Evolutionary conservation across 257 asterid genomes (phyloP).

Genomic region (Solanum tarijense): DNA sequence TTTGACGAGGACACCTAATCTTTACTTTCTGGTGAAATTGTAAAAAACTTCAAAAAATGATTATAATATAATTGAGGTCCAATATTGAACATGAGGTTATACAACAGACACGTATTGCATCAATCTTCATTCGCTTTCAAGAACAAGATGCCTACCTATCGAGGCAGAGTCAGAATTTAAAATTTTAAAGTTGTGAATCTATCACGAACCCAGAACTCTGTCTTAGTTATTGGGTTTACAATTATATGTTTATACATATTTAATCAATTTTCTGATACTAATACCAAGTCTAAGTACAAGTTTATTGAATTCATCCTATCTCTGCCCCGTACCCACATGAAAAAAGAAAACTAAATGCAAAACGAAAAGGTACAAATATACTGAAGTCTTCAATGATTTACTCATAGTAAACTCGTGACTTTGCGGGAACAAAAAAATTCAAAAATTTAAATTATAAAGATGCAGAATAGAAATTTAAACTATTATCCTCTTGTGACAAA

Average conservation of each 20-base stretch:
- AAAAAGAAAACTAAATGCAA: background rate
- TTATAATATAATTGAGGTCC: background rate
- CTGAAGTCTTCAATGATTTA: background rate
- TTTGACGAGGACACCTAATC: background rate
- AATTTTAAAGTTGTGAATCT: background rate
- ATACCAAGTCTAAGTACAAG: background rate
- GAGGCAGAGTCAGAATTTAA: background rate
- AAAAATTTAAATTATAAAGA: background rate
- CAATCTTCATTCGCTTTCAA: background rate
- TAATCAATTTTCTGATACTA: background rate
- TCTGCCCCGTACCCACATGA: background rate
- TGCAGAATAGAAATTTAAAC: background rate
- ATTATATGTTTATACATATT: background rate
- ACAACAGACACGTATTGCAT: background rate
- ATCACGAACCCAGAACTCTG: rapidly evolving
- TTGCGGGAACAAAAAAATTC: background rate
- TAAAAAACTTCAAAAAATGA: background rate
- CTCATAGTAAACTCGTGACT: background rate
- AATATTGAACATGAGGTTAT: background rate
- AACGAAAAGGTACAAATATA: background rate
- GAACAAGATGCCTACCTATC: background rate
- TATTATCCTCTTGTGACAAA: background rate
- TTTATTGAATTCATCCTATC: background rate
- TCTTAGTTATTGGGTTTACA: background rate
- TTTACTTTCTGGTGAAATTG: background rate